Evolutionary conservation across 352 stramenopile species (phyloP), one percentile per base, ranked within the genome.

Genomic region (Phytopythium delawarense): DNA sequence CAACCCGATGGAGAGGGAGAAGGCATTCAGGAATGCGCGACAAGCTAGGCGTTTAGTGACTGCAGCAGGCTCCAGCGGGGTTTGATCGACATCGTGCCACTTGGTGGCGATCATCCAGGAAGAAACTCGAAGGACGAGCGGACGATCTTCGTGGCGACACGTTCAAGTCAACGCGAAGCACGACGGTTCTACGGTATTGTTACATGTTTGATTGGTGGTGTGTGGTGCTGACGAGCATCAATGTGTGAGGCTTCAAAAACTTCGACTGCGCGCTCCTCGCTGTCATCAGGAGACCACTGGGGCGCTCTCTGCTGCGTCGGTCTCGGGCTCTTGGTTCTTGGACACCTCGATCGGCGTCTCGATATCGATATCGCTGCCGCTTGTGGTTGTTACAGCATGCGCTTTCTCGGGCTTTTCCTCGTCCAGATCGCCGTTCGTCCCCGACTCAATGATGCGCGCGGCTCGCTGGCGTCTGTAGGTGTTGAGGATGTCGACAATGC

Each of bases 21-120:
- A 69, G 81, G 78, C 15, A 64, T 85, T 6, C 78, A 82, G 65
- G 79, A 92, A 63, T 92, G 84, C 52, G 76, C 79, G 6, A 92
- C 81, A 3, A 91, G 71, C 56, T 91, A 56, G 37, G 21, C 12
- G 8, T 0, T 7, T 37, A 4, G 18, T 40, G 28, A 7, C 28
- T 18, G 13, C 28, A 6, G 28, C 28, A 32, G 2, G 1, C 28
- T 32, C 1, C 28, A 32, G 28, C 28, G 28, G 28, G 4, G 45
- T 20, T 4, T 50, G n/a, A 12, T 30, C 0, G 0, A 28, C 11
- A 18, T n/a, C n/a, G 20, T 4, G 42, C 18, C 20, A 16, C 42
- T 49, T 9, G 7, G 21, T 49, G 45, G n/a, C 13, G 7, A 49
- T 8, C 20, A n/a, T 12, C 20, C 42, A 49, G 42, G 7, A n/a